phyloP scores from a whole-genome alignment of 1,284 basidiomycete genomes.

The Sanghuangporus weigelae region DNA sequence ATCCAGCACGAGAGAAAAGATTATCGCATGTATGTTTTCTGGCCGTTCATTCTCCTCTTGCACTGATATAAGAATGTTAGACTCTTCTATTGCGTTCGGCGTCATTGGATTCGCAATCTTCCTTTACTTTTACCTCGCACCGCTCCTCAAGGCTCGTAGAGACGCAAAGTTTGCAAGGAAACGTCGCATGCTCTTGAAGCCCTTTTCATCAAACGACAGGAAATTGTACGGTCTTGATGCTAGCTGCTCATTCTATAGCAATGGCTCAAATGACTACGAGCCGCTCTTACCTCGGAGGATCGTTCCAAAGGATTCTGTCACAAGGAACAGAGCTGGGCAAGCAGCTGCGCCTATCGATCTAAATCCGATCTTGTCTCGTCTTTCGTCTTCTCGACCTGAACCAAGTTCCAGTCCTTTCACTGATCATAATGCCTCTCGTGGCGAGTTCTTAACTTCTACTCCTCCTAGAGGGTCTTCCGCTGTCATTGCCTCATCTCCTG shows the following conservation, averaged over 20 bases:
- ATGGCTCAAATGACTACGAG: neutral
- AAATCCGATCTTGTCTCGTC: neutral
- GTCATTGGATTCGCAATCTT: conserved; percentile 7
- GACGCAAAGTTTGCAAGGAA: neutral
- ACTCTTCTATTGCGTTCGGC: conserved; percentile 2
- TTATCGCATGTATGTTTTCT: conserved; percentile 3
- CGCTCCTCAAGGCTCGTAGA: conserved; percentile 1
- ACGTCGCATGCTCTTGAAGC: neutral
- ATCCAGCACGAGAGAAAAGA: neutral
- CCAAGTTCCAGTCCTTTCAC: neutral
- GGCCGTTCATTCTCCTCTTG: neutral
- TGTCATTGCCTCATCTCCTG: neutral
- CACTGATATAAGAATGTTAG: neutral
- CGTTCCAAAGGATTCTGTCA: conserved; percentile 5
- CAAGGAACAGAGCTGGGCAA: neutral
- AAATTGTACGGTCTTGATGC: neutral
- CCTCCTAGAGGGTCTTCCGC: neutral
- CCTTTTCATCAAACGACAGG: neutral
- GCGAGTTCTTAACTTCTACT: neutral
- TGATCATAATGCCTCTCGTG: neutral
- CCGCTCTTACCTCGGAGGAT: neutral
- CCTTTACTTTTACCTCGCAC: conserved; percentile 7
- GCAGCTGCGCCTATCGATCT: neutral
- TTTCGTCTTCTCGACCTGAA: neutral
- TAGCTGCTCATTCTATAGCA: neutral